phyloP scores from a whole-genome alignment of 2,329 filamentous ascomycete genomes.

The Hypoxylon sp. region DNA sequence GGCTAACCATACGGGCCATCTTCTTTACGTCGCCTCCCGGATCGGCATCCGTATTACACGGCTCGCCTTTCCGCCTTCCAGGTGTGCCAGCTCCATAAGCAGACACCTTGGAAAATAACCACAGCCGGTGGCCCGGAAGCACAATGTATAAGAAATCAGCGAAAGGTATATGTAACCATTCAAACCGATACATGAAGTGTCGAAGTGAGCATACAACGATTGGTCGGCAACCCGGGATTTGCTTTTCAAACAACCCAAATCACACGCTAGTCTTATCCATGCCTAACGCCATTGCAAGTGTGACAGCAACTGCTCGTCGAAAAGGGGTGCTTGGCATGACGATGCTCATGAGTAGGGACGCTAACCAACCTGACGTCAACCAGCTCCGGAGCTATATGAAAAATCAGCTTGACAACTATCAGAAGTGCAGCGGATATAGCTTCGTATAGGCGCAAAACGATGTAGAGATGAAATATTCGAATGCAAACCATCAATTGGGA shows the following conservation, averaged over 20 bases:
- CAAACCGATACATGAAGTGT: slow-evolving; percentile 8
- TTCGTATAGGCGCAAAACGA: slow-evolving; percentile 8
- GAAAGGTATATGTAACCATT: slow-evolving; percentile 4
- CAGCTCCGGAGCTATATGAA: not conserved
- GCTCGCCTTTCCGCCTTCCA: slow-evolving; percentile 21
- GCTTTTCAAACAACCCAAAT: slow-evolving; percentile 7
- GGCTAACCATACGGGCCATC: slow-evolving; percentile 10
- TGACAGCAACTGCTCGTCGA: not conserved
- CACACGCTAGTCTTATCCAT: slow-evolving; percentile 17
- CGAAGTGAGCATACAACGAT: slow-evolving; percentile 19
- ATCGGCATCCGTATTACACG: slow-evolving; percentile 33
- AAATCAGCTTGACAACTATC: not conserved
- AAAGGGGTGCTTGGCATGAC: not conserved
- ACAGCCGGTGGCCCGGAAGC: slow-evolving; percentile 4
- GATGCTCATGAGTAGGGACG: not conserved
- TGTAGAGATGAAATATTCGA: slow-evolving; percentile 1
- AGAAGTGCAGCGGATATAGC: not conserved
- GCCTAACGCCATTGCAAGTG: slow-evolving; percentile 8
- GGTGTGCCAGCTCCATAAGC: slow-evolving; percentile 16
- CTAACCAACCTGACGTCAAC: slow-evolving; percentile 1
- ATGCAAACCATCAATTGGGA: slow-evolving; percentile 3
- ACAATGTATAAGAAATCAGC: slow-evolving; percentile 9
- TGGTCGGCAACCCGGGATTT: slow-evolving; percentile 3
- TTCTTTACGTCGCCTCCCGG: slow-evolving; percentile 29
- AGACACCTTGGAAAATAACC: slow-evolving; percentile 24